These are phyloP conservation scores for Aleurites moluccanus DNA, from an alignment of 441 rosid genomes.

Conservation along the genomic window DNA sequence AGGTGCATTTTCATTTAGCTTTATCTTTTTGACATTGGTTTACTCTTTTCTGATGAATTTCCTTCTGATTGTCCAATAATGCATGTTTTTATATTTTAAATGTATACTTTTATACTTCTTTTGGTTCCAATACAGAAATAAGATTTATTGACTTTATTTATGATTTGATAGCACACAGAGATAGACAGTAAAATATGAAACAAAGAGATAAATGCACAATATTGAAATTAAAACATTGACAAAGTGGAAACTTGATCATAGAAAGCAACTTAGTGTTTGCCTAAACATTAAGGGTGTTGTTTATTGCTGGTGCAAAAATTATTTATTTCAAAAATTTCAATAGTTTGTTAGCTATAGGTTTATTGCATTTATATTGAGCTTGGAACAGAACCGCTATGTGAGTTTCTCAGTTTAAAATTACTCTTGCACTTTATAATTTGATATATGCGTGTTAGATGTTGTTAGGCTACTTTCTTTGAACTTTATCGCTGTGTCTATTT, in stretches of 20 bases:
- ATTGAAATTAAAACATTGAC: not conserved
- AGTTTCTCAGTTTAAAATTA: not conserved
- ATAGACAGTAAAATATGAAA: not conserved
- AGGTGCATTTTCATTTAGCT: conserved; percentile 41
- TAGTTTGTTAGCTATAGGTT: too few species aligned
- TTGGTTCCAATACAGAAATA: not conserved
- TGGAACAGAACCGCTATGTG: not conserved
- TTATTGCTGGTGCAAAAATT: too few species aligned
- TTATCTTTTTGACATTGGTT: not conserved
- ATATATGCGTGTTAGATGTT: not conserved
- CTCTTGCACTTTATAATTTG: not conserved
- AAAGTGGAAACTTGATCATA: not conserved
- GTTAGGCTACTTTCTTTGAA: not conserved
- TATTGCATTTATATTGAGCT: not conserved
- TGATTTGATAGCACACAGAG: not conserved
- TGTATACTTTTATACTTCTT: not conserved
- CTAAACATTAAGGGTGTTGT: too few species aligned
- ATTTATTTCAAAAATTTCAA: too few species aligned
- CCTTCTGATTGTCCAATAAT: too few species aligned
- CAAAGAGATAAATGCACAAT: not conserved
- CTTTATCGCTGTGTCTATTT: not conserved
- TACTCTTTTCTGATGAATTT: not conserved
- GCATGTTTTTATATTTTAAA: too few species aligned
- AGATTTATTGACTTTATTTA: not conserved
- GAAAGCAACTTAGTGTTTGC: not conserved